Conservation (phyloP, 352 stramenopile genomes). For the Pythium graminicola region DNA sequence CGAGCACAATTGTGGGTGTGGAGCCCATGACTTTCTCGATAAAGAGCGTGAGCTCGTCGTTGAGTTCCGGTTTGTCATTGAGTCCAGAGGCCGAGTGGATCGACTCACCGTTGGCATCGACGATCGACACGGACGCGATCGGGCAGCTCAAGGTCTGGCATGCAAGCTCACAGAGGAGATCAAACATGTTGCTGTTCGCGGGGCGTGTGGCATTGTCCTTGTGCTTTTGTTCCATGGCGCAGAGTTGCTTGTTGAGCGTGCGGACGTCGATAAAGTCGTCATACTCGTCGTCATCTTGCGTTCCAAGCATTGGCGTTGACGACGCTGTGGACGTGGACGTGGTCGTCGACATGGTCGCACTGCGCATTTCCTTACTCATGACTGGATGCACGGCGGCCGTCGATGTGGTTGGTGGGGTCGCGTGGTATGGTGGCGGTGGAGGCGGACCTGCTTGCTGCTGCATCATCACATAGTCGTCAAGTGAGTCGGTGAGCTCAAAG, state of each 20-base stretch:
- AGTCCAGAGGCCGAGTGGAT: slow-evolving; percentile 49
- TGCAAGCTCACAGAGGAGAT: slow-evolving; percentile 70
- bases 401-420: background rate
- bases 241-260: slow-evolving; percentile 48
- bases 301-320: slow-evolving; percentile 26
- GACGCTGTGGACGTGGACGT: slow-evolving; percentile 24
- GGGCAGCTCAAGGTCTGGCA: slow-evolving; percentile 77
- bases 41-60: slow-evolving; percentile 54
- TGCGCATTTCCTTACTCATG: slow-evolving; percentile 18
- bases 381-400: slow-evolving; percentile 12
- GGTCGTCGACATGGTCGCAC: background rate
- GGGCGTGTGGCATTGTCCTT: slow-evolving; percentile 20
- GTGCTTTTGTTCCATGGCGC: slow-evolving; percentile 48
- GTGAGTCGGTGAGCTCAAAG: slow-evolving; percentile 20
- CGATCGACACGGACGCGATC: slow-evolving; percentile 68
- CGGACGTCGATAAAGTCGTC: slow-evolving; percentile 59
- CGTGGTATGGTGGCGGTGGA: background rate
- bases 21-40: slow-evolving; percentile 78
- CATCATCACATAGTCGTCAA: slow-evolving; percentile 18
- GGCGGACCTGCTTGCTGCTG: slow-evolving; percentile 7
- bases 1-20: slow-evolving; percentile 62
- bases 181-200: slow-evolving; percentile 65
- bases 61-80: slow-evolving; percentile 39
- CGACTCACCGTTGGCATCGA: slow-evolving; percentile 41
- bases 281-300: slow-evolving; percentile 39